Percentiles rank a stretch among this genome's conserved stretches.
Conservation (phyloP, 192 early-diverging fungal species). For the Linnemannia elongata region DNA sequence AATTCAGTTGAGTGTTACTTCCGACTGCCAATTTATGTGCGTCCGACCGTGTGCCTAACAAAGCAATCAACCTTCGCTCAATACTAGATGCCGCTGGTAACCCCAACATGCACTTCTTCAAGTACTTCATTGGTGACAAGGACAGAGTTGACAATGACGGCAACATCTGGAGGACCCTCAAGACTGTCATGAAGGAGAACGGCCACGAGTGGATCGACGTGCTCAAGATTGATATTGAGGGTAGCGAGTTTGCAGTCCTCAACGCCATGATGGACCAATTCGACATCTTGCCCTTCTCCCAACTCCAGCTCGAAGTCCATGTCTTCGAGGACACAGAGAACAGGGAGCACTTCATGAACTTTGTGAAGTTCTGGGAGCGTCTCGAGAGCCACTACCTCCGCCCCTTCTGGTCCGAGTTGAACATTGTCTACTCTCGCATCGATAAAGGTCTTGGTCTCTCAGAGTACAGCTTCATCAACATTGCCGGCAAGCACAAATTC, state of each 20-base stretch:
- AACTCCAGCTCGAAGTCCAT: conserved; percentile 22
- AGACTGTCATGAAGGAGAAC: conserved; percentile 15
- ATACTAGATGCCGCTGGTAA: not conserved
- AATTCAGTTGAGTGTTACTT: no score
- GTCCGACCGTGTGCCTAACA: no score
- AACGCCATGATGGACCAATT: not conserved
- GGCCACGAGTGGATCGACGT: conserved; percentile 23
- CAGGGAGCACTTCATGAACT: not conserved
- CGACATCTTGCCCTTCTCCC: conserved; percentile 13
- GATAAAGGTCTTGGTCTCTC: no score
- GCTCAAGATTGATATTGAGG: conserved; percentile 32
- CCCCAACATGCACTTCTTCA: conserved; percentile 22
- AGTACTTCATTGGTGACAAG: not conserved
- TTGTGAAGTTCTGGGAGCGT: conserved; percentile 9
- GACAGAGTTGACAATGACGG: not conserved
- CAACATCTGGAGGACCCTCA: not conserved
- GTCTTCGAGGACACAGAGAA: not conserved
- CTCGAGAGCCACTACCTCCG: not conserved
- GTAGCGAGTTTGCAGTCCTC: not conserved
- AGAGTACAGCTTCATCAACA: conserved; percentile 26
- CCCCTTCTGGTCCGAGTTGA: conserved; percentile 27
- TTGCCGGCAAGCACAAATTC: conserved; percentile 6
- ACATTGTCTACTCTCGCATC: not conserved
- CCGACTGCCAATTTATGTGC: no score
- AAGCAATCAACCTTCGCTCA: no score